Evolutionary conservation across 441 rosid species (phyloP).

Genomic region (Metrosideros polymorpha): DNA sequence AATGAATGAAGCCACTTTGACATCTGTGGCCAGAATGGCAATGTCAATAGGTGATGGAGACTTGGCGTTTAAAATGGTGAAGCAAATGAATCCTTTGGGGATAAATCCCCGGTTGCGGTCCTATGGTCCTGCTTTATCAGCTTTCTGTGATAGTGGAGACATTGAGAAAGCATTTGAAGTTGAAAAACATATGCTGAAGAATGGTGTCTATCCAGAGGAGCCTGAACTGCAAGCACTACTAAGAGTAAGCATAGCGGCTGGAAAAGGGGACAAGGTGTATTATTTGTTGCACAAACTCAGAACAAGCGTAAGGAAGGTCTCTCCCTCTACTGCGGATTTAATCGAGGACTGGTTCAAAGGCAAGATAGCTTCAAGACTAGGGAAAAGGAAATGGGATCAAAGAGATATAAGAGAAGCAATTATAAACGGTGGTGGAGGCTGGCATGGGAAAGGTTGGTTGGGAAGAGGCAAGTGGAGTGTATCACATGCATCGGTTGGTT

Average conservation of each 20-base stretch:
- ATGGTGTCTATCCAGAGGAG: conserved; percentile 53
- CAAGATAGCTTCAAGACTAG: conserved; percentile 38
- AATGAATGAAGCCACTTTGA: conserved; percentile 50
- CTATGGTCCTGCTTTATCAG: conserved; percentile 50
- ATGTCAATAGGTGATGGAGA: conserved; percentile 51
- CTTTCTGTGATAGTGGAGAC: conserved; percentile 31
- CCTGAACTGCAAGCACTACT: conserved; percentile 55
- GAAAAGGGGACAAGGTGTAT: conserved; percentile 53
- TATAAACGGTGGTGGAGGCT: conserved; percentile 54
- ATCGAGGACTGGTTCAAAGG: conserved; percentile 49
- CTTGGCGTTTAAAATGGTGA: conserved; percentile 58
- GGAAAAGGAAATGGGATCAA: conserved; percentile 34
- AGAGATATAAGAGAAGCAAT: conserved; percentile 26
- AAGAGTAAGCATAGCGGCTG: conserved; percentile 31
- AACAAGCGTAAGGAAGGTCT: conserved; percentile 35
- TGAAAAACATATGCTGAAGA: conserved; percentile 55
- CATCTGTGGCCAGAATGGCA: conserved; percentile 64
- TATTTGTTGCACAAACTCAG: conserved; percentile 52
- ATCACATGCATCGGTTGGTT: conserved; percentile 25
- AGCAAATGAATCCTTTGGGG: conserved; percentile 41
- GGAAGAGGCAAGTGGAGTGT: conserved; percentile 56
- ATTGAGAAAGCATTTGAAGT: conserved; percentile 43
- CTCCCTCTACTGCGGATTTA: conserved; percentile 31
- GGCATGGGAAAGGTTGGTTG: conserved; percentile 69
- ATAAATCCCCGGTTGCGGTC: conserved; percentile 54